These are phyloP conservation scores for Anisogramma anomala DNA, from an alignment of 2,329 filamentous ascomycete species.

Conservation along the genomic window DNA sequence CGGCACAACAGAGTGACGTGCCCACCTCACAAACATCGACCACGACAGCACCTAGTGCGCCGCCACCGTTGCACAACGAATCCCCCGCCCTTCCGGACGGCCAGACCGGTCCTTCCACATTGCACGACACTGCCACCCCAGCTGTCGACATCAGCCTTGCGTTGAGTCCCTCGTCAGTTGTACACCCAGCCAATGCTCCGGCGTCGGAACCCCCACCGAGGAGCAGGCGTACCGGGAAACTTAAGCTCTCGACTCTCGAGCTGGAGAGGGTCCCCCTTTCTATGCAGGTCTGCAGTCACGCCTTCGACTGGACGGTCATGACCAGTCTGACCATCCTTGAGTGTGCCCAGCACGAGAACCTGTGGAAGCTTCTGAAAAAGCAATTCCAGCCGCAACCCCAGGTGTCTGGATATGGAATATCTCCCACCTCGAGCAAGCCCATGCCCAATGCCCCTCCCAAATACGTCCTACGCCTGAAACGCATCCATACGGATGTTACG, in stretches of 20 bases:
- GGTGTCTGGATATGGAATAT: slow-evolving; percentile 19
- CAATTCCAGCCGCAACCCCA: slow-evolving; percentile 40
- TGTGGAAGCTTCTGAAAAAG: slow-evolving; percentile 62
- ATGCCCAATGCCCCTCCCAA: slow-evolving; percentile 29
- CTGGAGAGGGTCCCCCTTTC: slow-evolving; percentile 66
- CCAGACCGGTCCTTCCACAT: slow-evolving; percentile 1
- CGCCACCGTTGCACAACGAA: neutral
- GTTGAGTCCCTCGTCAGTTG: neutral
- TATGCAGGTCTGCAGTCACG: slow-evolving; percentile 55
- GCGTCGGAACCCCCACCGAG: slow-evolving; percentile 16
- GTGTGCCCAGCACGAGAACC: slow-evolving; percentile 58
- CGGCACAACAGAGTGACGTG: neutral
- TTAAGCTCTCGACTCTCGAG: slow-evolving; percentile 61
- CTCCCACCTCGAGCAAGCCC: slow-evolving; percentile 17
- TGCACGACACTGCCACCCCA: neutral
- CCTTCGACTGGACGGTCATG: slow-evolving; percentile 63
- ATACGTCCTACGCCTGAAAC: slow-evolving; percentile 56
- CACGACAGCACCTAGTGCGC: slow-evolving; percentile 1
- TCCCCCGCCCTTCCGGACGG: neutral
- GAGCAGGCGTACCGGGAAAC: slow-evolving; percentile 40
- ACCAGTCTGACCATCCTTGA: slow-evolving; percentile 63
- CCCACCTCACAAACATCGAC: neutral
- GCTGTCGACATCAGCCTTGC: neutral
- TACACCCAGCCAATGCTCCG: neutral
- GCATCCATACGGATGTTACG: slow-evolving; percentile 63